Evolutionary conservation across 2,329 filamentous ascomycete genomes (phyloP).

Genomic region (Daldinia eschscholtzii): DNA sequence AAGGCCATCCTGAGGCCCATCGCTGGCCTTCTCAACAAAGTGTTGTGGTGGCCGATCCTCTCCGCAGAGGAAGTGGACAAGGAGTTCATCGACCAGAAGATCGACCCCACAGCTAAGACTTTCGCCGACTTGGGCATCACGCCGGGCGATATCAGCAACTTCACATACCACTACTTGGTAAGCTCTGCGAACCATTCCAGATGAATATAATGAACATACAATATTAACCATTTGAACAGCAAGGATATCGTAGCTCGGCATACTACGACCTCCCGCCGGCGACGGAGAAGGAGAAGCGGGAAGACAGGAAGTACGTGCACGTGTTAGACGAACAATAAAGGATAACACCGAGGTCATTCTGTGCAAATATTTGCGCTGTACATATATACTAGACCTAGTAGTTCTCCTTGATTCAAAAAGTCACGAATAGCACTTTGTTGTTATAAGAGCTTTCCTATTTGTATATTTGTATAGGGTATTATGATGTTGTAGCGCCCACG

Average conservation of each 20-base stretch:
- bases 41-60: constrained; percentile 88
- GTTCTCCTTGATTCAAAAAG: constrained; percentile 45
- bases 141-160: constrained; percentile 85
- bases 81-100: constrained; percentile 92
- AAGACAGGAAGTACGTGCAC: constrained; percentile 97
- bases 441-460: constrained; percentile 8
- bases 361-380: constrained; percentile 51
- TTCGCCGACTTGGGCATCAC: constrained; percentile 94
- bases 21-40: constrained; percentile 80
- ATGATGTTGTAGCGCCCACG: background rate
- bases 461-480: background rate
- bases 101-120: constrained; percentile 92
- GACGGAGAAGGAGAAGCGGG: constrained; percentile 92
- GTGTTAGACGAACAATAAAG: constrained; percentile 87
- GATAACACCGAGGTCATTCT: constrained; percentile 38
- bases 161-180: constrained; percentile 95
- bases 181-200: constrained; percentile 56
- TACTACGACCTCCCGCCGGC: constrained; percentile 95
- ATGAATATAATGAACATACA: constrained; percentile 50
- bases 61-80: constrained; percentile 89
- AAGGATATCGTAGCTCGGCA: constrained; percentile 88
- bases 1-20: constrained; percentile 82
- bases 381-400: constrained; percentile 55
- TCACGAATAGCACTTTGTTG: constrained; percentile 24
- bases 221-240: constrained; percentile 63